Percentiles rank a stretch among this genome's conserved stretches.
These are phyloP conservation scores for Heliamphora exappendiculata DNA, from an alignment of 148 eudicot genomes.

Conservation along the genomic window DNA sequence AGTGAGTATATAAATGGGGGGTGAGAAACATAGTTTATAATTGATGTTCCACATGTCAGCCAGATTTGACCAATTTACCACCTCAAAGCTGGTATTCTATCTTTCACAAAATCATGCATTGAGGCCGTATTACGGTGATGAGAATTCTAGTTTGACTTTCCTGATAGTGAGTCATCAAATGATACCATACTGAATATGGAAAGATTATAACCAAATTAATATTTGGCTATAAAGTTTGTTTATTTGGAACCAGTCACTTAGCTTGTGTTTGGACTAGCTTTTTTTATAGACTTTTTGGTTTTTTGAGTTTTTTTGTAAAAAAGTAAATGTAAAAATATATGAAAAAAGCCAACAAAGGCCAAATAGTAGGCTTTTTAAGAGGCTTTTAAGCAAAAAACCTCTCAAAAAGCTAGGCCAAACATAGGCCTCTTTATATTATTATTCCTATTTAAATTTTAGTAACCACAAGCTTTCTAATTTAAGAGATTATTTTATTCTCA, in stretches of 20 bases:
- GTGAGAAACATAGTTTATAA: not conserved
- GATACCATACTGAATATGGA: not conserved
- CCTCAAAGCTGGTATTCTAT: not conserved
- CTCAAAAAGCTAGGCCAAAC: too few species aligned
- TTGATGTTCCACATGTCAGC: not conserved
- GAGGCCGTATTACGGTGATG: not conserved
- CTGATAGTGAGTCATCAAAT: not conserved
- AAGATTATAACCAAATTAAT: not conserved
- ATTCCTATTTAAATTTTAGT: too few species aligned
- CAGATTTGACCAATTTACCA: not conserved
- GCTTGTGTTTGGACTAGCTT: too few species aligned
- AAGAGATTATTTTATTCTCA: too few species aligned
- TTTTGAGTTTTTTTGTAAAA: too few species aligned
- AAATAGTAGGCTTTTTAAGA: too few species aligned
- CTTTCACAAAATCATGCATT: not conserved
- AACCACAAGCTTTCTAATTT: too few species aligned
- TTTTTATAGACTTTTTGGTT: too few species aligned
- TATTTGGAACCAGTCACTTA: not conserved
- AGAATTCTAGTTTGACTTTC: not conserved
- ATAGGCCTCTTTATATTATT: too few species aligned
- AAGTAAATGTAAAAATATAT: too few species aligned
- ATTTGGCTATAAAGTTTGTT: not conserved
- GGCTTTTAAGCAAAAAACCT: too few species aligned
- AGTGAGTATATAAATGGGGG: not conserved
- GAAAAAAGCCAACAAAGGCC: too few species aligned